Evolutionary conservation across 2,329 filamentous ascomycete species (phyloP), one percentile per base, ranked within the genome.

Genomic region (Alternaria dauci): DNA sequence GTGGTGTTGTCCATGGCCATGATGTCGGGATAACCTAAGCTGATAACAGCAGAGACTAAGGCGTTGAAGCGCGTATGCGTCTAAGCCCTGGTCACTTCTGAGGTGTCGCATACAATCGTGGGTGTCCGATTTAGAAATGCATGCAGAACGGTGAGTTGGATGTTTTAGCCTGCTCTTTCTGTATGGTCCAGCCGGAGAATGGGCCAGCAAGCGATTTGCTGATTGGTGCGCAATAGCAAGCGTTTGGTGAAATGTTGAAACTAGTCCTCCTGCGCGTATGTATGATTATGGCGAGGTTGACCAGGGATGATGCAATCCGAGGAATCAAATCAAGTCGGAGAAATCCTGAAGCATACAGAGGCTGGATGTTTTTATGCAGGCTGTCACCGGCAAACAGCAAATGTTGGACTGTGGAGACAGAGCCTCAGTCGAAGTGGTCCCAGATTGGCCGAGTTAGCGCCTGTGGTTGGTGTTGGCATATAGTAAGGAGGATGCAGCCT

Each of bases 1-100:
- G 89, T 89, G 23, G 88, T 90, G 61, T 74, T 72, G 52, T 69
- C 71, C 76, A 78, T 78, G 61, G 59, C 70, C 68, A 56, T 54
- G 62, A 60, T 67, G 59, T 58, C 66, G 72, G 72, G 62, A 59
- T 55, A 61, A 58, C 52, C 71, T 70, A 69, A 66, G 66, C 68
- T 68, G 61, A 65, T 71, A 71, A 73, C 61, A 62, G 70, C 62
- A 71, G 70, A 62, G 58, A 70, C 61, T 62, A 67, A 68, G 47
- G 61, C 48, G 58, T 47, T 70, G 67, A 70, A 68, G 70, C 73
- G 68, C 59, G 61, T 66, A 66, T 59, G 69, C 68, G 71, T 69
- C 62, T 72, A 71, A 63, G 65, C 66, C 61, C 60, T 62, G 54
- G 65, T 52, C 59, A 44, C 34, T 38, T 63, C 43, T 61, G 65